A percentile compares a stretch with the other conserved stretches of the same genome.
Conservation (phyloP, 2,329 filamentous ascomycete species). For the Dothistroma septosporum region DNA sequence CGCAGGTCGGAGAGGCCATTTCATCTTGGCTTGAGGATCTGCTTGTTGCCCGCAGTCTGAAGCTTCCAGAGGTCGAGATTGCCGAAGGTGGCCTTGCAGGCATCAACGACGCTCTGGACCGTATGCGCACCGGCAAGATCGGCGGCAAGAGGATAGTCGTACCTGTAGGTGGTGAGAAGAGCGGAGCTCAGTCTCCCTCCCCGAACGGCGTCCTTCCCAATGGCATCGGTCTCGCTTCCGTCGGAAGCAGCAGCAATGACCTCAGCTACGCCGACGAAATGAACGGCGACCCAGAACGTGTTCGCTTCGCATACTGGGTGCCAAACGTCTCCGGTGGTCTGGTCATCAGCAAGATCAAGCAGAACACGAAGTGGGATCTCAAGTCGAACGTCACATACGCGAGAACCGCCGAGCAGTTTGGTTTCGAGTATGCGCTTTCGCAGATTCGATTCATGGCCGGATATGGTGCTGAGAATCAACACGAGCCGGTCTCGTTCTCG, state of each 20-base stretch:
- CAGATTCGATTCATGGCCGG: constrained; percentile 54
- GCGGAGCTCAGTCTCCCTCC: constrained; percentile 8
- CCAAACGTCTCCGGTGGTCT: constrained; percentile 53
- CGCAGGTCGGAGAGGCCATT: constrained; percentile 58
- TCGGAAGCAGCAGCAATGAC: constrained; percentile 16
- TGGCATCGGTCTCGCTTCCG: constrained; percentile 15
- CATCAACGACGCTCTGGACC: constrained; percentile 65
- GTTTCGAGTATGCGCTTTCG: constrained; percentile 51
- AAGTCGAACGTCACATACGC: constrained; percentile 49
- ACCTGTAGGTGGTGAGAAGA: constrained; percentile 27
- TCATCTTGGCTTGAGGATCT: constrained; percentile 65
- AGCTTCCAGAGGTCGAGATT: constrained; percentile 62
- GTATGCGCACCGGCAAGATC: constrained; percentile 61
- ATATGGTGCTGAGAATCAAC: constrained; percentile 43
- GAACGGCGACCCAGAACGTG: constrained; percentile 42
- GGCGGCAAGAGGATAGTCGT: constrained; percentile 68
- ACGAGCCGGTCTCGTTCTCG: constrained; percentile 52
- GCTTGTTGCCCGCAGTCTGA: constrained; percentile 51
- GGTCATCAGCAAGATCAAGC: constrained; percentile 51
- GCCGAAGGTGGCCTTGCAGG: constrained; percentile 60
- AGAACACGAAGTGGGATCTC: constrained; percentile 49
- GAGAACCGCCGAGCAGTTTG: constrained; percentile 45
- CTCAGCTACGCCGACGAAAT: constrained; percentile 37
- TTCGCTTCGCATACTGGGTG: constrained; percentile 53
- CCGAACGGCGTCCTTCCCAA: constrained; percentile 17